Conservation (phyloP, 169 alveolate species). For the Plasmodium gaboni region DNA sequence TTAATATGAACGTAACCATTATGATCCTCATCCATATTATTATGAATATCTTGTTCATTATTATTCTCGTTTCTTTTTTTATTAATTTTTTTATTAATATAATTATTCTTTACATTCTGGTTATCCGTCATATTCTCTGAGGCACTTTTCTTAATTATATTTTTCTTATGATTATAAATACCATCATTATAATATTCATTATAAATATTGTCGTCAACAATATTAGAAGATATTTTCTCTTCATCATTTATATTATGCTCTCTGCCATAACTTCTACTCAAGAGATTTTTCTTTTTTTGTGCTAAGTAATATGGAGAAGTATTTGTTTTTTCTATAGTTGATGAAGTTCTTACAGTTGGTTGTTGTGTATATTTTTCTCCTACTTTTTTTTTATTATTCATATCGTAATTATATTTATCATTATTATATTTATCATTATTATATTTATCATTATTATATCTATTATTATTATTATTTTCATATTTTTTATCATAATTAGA, state of each 20-base stretch:
- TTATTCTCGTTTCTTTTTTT: too few species aligned
- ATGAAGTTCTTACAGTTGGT: not conserved
- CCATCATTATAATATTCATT: too few species aligned
- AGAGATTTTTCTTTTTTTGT: not conserved
- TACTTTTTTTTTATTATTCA: constrained; percentile 8
- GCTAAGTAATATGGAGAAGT: not conserved
- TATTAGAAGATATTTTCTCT: constrained; percentile 6
- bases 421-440: not conserved
- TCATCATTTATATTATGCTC: constrained; percentile 9
- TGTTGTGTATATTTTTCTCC: constrained; percentile 5
- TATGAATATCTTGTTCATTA: too few species aligned
- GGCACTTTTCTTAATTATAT: too few species aligned
- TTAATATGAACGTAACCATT: too few species aligned
- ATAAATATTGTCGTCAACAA: too few species aligned
- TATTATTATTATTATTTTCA: constrained; percentile 23
- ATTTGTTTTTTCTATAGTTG: not conserved
- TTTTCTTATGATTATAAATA: too few species aligned
- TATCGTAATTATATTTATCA: constrained; percentile 7
- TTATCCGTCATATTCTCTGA: too few species aligned
- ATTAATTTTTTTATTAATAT: not conserved
- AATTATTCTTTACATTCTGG: not conserved
- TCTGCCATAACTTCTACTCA: not conserved
- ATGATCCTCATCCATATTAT: too few species aligned
- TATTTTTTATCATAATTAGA: constrained; percentile 53
- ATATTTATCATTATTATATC: too few species aligned